Evolutionary conservation across 2,329 filamentous ascomycete genomes (phyloP), one percentile per base, ranked within the genome.

Genomic region (Neophaeococcomyces aloes): DNA sequence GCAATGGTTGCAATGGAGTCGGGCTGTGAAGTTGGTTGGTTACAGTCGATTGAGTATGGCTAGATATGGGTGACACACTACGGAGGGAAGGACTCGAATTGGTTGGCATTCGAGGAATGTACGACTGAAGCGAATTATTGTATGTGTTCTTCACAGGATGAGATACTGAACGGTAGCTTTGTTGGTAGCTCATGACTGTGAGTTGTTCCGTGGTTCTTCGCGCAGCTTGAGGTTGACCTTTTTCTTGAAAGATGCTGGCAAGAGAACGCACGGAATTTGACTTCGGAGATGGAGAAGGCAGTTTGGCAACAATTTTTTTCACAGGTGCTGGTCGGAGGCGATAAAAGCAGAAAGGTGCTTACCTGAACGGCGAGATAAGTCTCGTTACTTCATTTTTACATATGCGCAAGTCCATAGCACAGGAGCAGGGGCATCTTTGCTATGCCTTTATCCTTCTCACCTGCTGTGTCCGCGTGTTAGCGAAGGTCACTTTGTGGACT

Each of bases 41-140:
- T 43, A 38, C 1, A 39, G 47, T 11, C 48, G 43, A 36, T 53
- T 52, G 7, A 35, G 42, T 4, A 44, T 49, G 31, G 46, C 14
- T 17, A 40, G 50, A 5, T 39, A 51, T 30, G 7, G 39, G 39
- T 8, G 39, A 42, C 11, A 42, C 30, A 21, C 39, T 42, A 11
- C 39, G 39, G 14, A 19, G 17, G 39, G 39, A 42, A 14, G 39
- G 15, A 14, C 11, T 34, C 18, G 33, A 42, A 23, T 42, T 34
- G 13, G 30, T 31, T 7, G 39, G 31, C 19, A 27, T 42, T 21
- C 39, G 30, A 27, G 23, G 30, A 18, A 35, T 13, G 13, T 17
- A 18, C 25, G 30, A 34, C 10, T 23, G 21, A 14, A 18, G 30
- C 3, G 39, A 35, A 18, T n/a, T 34, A 19, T 11, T 3, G 19